Conservation (phyloP, 2,329 filamentous ascomycete genomes). For the Botrytis fabae region DNA sequence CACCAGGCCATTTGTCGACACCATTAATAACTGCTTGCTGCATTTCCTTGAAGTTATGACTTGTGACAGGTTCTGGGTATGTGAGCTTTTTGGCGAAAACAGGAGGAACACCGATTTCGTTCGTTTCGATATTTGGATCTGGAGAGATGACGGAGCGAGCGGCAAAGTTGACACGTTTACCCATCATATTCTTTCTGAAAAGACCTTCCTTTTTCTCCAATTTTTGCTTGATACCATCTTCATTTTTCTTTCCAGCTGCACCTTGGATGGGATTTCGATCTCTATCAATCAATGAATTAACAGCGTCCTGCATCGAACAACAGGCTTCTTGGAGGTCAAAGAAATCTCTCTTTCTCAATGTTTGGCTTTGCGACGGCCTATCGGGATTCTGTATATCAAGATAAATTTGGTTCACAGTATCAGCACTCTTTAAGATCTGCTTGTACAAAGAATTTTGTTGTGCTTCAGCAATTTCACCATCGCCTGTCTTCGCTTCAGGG, state of each 20-base stretch:
- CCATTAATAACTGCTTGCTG: slow-evolving; percentile 97
- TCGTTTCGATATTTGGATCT: slow-evolving; percentile 97
- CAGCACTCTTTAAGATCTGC: slow-evolving; percentile 73
- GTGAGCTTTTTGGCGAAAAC: slow-evolving; percentile 96
- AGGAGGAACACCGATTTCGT: slow-evolving; percentile 97
- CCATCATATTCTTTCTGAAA: slow-evolving; percentile 99
- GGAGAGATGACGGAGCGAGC: slow-evolving; percentile 97
- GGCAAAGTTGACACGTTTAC: slow-evolving; percentile 91
- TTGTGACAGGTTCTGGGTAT: slow-evolving; percentile 95
- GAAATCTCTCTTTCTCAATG: slow-evolving; percentile 59
- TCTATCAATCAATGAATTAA: slow-evolving; percentile 91
- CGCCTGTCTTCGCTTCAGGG: slow-evolving; percentile 79
- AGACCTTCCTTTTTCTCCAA: slow-evolving; percentile 98
- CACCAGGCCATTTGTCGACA: slow-evolving; percentile 89
- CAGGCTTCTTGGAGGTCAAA: slow-evolving; percentile 79
- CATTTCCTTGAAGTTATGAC: slow-evolving; percentile 93
- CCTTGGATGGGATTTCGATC: slow-evolving; percentile 83
- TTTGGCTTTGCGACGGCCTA: slow-evolving; percentile 27
- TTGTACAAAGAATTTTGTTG: slow-evolving; percentile 89
- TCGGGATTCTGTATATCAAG: slow-evolving; percentile 55
- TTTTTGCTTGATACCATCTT: slow-evolving; percentile 96
- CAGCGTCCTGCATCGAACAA: slow-evolving; percentile 79
- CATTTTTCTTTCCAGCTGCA: slow-evolving; percentile 72
- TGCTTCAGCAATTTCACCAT: slow-evolving; percentile 80
- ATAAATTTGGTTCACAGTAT: slow-evolving; percentile 71